Base-by-base conservation (phyloP, 345 rosid genomes). In the Citrus hindsii region DNA sequence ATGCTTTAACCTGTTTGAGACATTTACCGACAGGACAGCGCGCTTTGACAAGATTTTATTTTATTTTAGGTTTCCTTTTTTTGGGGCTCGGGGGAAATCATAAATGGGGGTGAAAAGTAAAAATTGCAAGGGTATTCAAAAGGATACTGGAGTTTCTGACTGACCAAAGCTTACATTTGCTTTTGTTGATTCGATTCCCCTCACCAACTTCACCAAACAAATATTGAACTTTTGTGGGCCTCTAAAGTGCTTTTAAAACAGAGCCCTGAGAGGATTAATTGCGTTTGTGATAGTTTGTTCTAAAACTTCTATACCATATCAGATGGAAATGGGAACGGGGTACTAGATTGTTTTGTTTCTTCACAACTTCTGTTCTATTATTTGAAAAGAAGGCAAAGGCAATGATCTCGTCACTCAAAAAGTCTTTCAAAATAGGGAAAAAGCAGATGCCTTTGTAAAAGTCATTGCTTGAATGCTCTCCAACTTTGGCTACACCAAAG, bases 391-490 rank as follows among this genome's bases (percentile, higher is more conserved):
- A 58, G 68, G 8, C n/a, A 38, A 73, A 66, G 71, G 68, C 12
- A 73, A 81, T 67, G 24, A 24, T 76, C 33, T 69, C 71, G 68
- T 53, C 22, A 53, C 22, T 53, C 58, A 53, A 66, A 28, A 68
- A 56, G 80, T 79, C 75, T 74, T 42, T 78, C 75, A 76, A 80
- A 78, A 76, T 66, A 69, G 66, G 82, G n/a, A 76, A 87, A 83
- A 86, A 86, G 86, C 19, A 37, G 27, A 5, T 71, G 67, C 77
- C 87, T 87, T 85, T 82, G 88, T 73, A 84, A 89, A 86, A 87
- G 92, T 80, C 80, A 80, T 76, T 48, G 82, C 82, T 77, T 85
- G 89, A 88, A 84, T 84, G 82, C 87, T 84, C 80, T 78, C 85
- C 84, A 87, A 77, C 84, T 79, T 27, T 76, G 80, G 81, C 67